Base-by-base conservation (phyloP, 1,284 basidiomycete species). In the Cryptococcus amylolentus region DNA sequence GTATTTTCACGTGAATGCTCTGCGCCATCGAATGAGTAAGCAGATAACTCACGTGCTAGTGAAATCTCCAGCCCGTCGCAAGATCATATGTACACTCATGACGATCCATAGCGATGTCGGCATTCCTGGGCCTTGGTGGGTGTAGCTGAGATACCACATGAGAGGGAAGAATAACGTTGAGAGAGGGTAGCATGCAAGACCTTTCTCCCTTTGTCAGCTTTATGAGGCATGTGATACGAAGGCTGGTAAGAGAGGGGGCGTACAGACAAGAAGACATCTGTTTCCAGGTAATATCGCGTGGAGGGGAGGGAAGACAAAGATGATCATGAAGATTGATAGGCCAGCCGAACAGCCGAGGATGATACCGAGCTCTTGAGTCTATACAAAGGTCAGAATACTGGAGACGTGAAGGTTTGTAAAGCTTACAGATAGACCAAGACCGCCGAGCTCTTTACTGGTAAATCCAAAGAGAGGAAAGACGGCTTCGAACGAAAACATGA, bases 401-500 rank as follows among this genome's bases (percentile, higher is more conserved):
- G 8, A 12, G 2, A 55, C 9, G 38, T 23, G 47, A 35, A 18
- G 3, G 9, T 12, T 23, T 2, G 9, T 16, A 40, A 2, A 10
- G 55, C 69, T 60, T 41, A 73, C 72, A 0, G 61, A 56, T 13
- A 74, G 47, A 2, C 65, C 70, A 7, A 74, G 48, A 1, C 72
- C 72, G 12, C 72, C 72, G 0, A 71, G 63, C 10, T 63, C 58
- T 39, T 62, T 61, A 47, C 56, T 60, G 9, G 70, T 72, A 50
- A 70, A 74, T 0, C 65, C 64, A 47, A 69, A 74, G 13, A 74
- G 52, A 5, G 72, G 72, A 42, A 65, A 74, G 13, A 72, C 54
- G 10, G 70, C 71, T 45, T 74, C 72, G 60, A 66, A 74, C 2
- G 63, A 57, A 44, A 70, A 72, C 58, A 64, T 64, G 23, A 71